Base-by-base conservation (phyloP, 176 grass and related monocot genomes). In the Olyra latifolia region DNA sequence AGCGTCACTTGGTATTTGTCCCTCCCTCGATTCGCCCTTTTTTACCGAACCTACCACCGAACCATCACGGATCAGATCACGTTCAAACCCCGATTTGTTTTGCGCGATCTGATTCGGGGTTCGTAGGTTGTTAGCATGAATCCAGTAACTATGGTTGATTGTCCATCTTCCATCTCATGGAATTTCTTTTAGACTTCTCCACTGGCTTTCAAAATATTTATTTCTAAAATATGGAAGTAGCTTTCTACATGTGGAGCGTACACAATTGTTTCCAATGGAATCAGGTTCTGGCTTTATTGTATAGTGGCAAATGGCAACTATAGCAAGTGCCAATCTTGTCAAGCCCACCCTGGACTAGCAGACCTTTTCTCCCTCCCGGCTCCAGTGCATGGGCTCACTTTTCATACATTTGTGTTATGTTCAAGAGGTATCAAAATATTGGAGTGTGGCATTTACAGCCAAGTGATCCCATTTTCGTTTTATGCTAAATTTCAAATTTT, bases 251-350 rank as follows among this genome's bases (percentile, higher is more conserved):
- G 44, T 66, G 17, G 23, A 50, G 10, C n/a, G 58, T 58, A 24
- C n/a, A 45, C 39, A 78, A 17, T 62, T 22, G 5, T 19, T 67
- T 75, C 44, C 48, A n/a, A 12, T 76, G 15, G 38, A 63, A 52
- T 72, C 20, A 62, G 52, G 8, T 82, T 40, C 10, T 75, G 38
- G 49, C 49, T 61, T 81, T 46, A 75, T 50, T 69, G 12, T 16
- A 17, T 83, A 47, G 7, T 44, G 47, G 27, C 42, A 61, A 62
- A 11, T 16, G 23, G 30, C 17, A 39, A 35, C 32, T 35, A 35
- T 35, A 35, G 4, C 32, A 35, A 66, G 23, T 29, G 38, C 17
- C 46, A 39, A 48, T 42, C 60, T 39, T 64, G 24, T 77, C 38
- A 63, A 71, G 19, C 13, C 76, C 43, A 25, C 54, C 2, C 16